Base-by-base conservation (phyloP, 805 yeast genomes). In the Grigorovia jiainica region DNA sequence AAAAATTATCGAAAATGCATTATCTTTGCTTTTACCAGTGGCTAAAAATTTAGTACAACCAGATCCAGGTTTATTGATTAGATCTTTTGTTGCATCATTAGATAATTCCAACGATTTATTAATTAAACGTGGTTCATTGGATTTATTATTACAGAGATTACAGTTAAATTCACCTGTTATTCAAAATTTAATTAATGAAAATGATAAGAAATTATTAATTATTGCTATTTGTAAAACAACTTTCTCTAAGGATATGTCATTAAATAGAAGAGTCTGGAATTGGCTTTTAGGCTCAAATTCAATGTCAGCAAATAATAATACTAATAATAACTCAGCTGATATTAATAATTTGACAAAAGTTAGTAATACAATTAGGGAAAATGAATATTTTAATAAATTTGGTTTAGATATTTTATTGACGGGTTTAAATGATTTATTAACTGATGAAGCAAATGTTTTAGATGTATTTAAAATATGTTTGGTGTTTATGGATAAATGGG, bases 401-500 rank as follows among this genome's bases (percentile, higher is more conserved):
- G 95, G 87, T 0, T 58, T 73, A 29, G 57, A 67, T 1, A 57
- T 70, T 2, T 60, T 89, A 7, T 53, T 70, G 0, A 51, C 61
- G 3, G 87, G 87, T 0, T 57, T 92, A 10, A 58, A 75, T 30
- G 67, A 67, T 5, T 58, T 75, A 45, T 60, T 82, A 2, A 42
- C 49, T 19, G 45, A 56, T 36, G 64, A 71, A 41, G 41, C 52
- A 6, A 21, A 27, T 4, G 63, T 75, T 1, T 30, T 51, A 5
- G 72, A 68, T 18, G 78, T 83, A 0, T 78, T 78, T 52, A 75
- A 71, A 39, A 79, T 90, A 5, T 71, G 86, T 2, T 64, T 80
- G 4, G 76, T 92, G 1, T 69, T 89, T 3, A 75, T 89, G 79
- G 97, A 92, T 55, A 76, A 87, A 47, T 92, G 97, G 97, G 98